Percentiles rank a stretch among this genome's conserved stretches.
Evolutionary conservation across 208 protist genomes (phyloP).

Genomic region (Leishmania arabica): DNA sequence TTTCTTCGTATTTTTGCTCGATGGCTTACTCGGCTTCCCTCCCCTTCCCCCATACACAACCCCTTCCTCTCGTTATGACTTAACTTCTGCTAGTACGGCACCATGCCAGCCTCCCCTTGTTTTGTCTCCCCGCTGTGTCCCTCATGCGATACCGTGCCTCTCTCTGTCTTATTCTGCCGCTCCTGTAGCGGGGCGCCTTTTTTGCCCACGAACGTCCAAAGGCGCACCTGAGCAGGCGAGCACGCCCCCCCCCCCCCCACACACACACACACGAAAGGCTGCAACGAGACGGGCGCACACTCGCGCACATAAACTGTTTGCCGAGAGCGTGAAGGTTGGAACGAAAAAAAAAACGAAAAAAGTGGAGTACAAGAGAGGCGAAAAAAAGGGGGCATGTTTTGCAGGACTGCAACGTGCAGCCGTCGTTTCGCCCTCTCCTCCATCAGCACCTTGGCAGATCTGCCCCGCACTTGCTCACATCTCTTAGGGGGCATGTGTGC

Average conservation of each 20-base stretch:
- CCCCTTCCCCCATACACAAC: not conserved
- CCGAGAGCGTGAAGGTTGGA: not conserved
- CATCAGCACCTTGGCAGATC: not conserved
- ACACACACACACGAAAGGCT: not conserved
- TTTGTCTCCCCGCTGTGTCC: too few species aligned
- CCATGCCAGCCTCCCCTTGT: too few species aligned
- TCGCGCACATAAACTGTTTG: not conserved
- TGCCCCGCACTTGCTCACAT: not conserved
- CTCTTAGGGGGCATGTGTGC: not conserved
- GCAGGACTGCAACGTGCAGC: not conserved
- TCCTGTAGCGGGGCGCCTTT: too few species aligned
- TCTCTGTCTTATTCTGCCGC: too few species aligned
- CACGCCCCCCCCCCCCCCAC: not conserved
- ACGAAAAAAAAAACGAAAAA: not conserved
- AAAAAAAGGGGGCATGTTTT: not conserved
- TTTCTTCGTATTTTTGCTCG: not conserved
- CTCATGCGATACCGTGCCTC: too few species aligned
- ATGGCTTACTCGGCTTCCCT: not conserved
- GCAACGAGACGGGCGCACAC: not conserved
- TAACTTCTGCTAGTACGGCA: too few species aligned
- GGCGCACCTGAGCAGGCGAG: too few species aligned
- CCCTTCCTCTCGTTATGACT: too few species aligned
- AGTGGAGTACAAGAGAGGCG: not conserved
- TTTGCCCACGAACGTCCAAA: too few species aligned
- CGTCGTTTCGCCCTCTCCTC: not conserved